phyloP scores from a whole-genome alignment of 352 stramenopile species.

The Globisporangium takayamanum region DNA sequence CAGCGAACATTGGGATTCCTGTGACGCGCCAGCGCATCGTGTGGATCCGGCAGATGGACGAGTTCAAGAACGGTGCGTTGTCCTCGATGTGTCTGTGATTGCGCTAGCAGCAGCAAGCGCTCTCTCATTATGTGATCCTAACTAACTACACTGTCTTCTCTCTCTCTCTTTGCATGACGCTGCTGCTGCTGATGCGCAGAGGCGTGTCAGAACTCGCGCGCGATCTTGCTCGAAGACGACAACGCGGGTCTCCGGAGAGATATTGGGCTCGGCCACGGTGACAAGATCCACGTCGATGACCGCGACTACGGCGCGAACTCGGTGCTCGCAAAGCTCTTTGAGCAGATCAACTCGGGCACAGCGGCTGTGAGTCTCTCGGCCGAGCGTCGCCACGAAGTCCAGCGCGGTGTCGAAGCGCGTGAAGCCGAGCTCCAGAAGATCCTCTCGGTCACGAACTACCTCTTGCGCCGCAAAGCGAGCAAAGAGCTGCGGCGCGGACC shows the following conservation, averaged over 20 bases:
- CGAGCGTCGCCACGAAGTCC: slow-evolving; percentile 83
- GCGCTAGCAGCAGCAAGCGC: no score
- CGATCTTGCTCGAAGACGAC: slow-evolving; percentile 65
- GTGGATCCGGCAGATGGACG: slow-evolving; percentile 83
- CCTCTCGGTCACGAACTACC: slow-evolving; percentile 75
- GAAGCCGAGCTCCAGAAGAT: slow-evolving; percentile 81
- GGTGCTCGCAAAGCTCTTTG: slow-evolving; percentile 71
- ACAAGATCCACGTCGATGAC: slow-evolving; percentile 88
- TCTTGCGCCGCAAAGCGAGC: slow-evolving; percentile 58
- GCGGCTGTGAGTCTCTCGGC: slow-evolving; percentile 78
- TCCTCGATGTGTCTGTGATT: no score
- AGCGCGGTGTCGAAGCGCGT: slow-evolving; percentile 74
- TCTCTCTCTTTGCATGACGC: neutral
- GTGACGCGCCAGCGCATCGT: slow-evolving; percentile 81
- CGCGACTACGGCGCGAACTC: slow-evolving; percentile 70
- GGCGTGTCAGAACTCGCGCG: slow-evolving; percentile 55
- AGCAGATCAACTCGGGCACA: slow-evolving; percentile 83
- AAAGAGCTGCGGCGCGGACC: slow-evolving; percentile 25
- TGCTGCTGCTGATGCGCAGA: slow-evolving; percentile 26
- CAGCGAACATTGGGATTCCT: slow-evolving; percentile 73
- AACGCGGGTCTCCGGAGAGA: slow-evolving; percentile 67
- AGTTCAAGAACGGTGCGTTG: slow-evolving; percentile 69
- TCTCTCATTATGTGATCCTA: neutral
- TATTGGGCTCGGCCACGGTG: slow-evolving; percentile 78
- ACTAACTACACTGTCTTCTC: neutral